Percentiles rank a stretch among this genome's conserved stretches.
These are phyloP conservation scores for Solanum bulbocastanum DNA, from an alignment of 257 asterid genomes.

Conservation along the genomic window DNA sequence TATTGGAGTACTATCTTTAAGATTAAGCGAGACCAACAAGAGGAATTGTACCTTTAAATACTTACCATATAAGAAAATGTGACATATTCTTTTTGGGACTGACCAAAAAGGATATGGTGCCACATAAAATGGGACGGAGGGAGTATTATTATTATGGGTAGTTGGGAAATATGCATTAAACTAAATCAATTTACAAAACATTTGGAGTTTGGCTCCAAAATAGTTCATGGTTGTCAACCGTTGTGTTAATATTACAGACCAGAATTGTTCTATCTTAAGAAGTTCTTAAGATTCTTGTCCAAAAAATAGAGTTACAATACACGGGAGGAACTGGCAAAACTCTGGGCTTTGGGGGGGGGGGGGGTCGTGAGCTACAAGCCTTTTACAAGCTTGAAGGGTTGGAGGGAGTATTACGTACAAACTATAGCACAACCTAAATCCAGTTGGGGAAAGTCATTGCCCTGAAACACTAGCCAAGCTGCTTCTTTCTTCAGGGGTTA, in stretches of 20 bases:
- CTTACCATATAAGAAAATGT: too few relatives aligned
- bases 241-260: neutral
- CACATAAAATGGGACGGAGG: too few relatives aligned
- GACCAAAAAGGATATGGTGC: too few relatives aligned
- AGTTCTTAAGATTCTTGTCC: neutral
- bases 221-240: neutral
- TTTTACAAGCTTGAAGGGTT: neutral
- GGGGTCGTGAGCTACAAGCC: neutral
- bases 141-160: neutral
- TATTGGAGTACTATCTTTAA: too few relatives aligned
- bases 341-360: neutral
- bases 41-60: too few relatives aligned
- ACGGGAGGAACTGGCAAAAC: neutral
- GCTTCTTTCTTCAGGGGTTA: neutral
- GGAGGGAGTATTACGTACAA: neutral
- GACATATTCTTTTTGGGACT: too few relatives aligned
- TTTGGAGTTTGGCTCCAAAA: neutral
- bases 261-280: neutral
- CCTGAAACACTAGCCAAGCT: neutral
- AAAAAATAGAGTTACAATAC: neutral
- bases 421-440: neutral
- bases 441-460: neutral
- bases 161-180: neutral
- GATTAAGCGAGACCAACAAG: too few relatives aligned
- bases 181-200: neutral